Evolutionary conservation across 805 yeast genomes (phyloP).

Genomic region (Starmerella apicola): DNA sequence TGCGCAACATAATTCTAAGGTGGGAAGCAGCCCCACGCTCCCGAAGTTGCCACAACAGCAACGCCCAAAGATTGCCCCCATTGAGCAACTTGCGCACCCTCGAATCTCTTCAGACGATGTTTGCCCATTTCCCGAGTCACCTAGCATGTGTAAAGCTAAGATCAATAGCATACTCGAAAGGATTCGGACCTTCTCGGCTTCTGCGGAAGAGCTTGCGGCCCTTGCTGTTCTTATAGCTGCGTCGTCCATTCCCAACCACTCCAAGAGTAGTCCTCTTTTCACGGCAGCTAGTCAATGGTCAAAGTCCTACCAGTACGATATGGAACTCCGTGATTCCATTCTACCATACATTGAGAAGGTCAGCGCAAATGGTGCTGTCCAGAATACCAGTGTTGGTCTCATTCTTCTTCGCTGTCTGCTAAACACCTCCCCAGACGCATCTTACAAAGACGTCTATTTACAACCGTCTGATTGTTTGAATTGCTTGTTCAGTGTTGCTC

Average conservation of each 20-base stretch:
- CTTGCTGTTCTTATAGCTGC: slow-evolving; percentile 11
- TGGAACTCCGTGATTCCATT: slow-evolving; percentile 12
- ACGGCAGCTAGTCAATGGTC: slow-evolving; percentile 8
- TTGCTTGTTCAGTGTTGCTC: slow-evolving; percentile 6
- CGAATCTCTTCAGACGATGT: not conserved
- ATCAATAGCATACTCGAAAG: slow-evolving; percentile 3
- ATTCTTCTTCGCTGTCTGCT: slow-evolving; percentile 8
- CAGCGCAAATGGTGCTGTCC: not conserved
- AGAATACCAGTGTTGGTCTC: not conserved
- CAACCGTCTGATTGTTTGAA: slow-evolving; percentile 15
- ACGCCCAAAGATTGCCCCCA: not conserved
- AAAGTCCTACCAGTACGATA: slow-evolving; percentile 6
- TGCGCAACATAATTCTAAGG: no score
- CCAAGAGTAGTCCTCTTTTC: not conserved
- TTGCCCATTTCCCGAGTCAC: slow-evolving; percentile 2
- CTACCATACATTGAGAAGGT: slow-evolving; percentile 3
- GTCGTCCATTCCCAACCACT: not conserved
- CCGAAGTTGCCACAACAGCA: not conserved
- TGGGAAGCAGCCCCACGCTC: no score
- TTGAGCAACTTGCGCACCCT: not conserved
- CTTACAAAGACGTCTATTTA: slow-evolving; percentile 11
- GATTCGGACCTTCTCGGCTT: slow-evolving; percentile 3
- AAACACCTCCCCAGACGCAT: not conserved
- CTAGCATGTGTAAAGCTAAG: not conserved
- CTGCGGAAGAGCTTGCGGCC: slow-evolving; percentile 3